These are phyloP conservation scores for Mycena pura DNA, from an alignment of 768 basidiomycete genomes.

Conservation along the genomic window DNA sequence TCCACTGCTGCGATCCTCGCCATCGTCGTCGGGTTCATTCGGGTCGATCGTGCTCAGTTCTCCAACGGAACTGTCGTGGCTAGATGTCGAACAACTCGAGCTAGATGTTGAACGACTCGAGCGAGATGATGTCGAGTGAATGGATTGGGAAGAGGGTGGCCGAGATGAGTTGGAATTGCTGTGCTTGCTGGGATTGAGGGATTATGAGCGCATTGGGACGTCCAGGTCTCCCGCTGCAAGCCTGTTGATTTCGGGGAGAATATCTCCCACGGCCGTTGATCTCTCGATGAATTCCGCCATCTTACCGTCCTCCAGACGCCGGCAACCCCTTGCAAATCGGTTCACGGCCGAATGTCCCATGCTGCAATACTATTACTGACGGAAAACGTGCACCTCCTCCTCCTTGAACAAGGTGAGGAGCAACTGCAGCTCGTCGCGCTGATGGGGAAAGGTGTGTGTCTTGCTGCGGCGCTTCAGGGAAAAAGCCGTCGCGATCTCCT, in stretches of 20 bases:
- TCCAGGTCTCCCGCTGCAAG: not conserved
- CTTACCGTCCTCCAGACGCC: conserved; percentile 17
- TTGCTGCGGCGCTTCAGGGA: conserved; percentile 6
- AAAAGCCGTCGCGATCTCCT: conserved; percentile 19
- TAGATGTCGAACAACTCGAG: not conserved
- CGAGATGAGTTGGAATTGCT: not conserved
- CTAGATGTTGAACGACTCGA: conserved; percentile 3
- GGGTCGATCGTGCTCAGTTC: not conserved
- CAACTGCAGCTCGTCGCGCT: conserved; percentile 18
- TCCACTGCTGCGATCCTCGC: not conserved
- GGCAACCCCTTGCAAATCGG: conserved; percentile 22
- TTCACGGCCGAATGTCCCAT: conserved; percentile 23
- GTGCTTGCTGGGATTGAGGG: not conserved
- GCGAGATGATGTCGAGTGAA: no score
- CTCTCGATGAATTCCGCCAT: not conserved
- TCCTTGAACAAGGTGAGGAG: conserved; percentile 26
- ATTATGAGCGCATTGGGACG: not conserved
- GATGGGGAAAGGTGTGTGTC: conserved; percentile 28
- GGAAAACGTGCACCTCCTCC: conserved; percentile 29
- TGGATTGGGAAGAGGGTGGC: no score
- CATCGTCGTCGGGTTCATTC: conserved; percentile 2
- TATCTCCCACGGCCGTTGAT: not conserved
- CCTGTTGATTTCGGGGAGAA: not conserved
- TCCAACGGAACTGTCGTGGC: not conserved
- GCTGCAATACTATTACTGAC: conserved; percentile 24